phyloP scores from a whole-genome alignment of 2,329 filamentous ascomycete genomes.

The Raffaelea arxii region DNA sequence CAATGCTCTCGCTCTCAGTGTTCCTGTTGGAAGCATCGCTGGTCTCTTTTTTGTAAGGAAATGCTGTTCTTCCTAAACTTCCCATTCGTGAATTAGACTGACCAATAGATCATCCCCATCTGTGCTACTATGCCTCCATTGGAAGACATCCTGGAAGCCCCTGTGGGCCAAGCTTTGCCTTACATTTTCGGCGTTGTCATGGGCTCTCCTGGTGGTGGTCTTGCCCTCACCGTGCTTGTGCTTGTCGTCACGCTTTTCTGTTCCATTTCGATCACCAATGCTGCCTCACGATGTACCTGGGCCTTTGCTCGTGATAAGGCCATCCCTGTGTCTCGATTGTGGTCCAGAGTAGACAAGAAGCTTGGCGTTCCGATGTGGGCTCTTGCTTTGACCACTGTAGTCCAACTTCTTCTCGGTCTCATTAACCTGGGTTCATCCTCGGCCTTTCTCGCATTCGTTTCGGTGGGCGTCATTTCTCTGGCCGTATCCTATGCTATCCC shows the following conservation, averaged over 20 bases:
- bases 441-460: constrained; percentile 31
- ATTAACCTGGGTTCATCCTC: constrained; percentile 32
- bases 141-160: constrained; percentile 28
- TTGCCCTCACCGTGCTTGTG: constrained; percentile 30
- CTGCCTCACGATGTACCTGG: constrained; percentile 17
- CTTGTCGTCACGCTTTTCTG: constrained; percentile 33
- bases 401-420: constrained; percentile 28
- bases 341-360: constrained; percentile 24
- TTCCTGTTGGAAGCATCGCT: constrained; percentile 6
- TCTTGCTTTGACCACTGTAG: constrained; percentile 18
- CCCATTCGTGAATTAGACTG: background rate
- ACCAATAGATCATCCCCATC: constrained; percentile 33
- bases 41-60: constrained; percentile 12
- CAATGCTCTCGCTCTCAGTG: constrained; percentile 4
- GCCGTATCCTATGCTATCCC: constrained; percentile 35
- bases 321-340: constrained; percentile 25
- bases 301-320: constrained; percentile 26
- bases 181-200: constrained; percentile 37
- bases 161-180: constrained; percentile 32
- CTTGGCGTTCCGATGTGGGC: constrained; percentile 24
- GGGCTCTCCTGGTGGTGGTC: constrained; percentile 27
- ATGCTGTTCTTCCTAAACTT: constrained; percentile 1
- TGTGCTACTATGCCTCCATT: constrained; percentile 43
- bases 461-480: constrained; percentile 29
- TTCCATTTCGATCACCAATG: constrained; percentile 20